These are phyloP conservation scores for Boletus vermiculosoides DNA, from an alignment of 768 basidiomycete genomes.

Conservation along the genomic window DNA sequence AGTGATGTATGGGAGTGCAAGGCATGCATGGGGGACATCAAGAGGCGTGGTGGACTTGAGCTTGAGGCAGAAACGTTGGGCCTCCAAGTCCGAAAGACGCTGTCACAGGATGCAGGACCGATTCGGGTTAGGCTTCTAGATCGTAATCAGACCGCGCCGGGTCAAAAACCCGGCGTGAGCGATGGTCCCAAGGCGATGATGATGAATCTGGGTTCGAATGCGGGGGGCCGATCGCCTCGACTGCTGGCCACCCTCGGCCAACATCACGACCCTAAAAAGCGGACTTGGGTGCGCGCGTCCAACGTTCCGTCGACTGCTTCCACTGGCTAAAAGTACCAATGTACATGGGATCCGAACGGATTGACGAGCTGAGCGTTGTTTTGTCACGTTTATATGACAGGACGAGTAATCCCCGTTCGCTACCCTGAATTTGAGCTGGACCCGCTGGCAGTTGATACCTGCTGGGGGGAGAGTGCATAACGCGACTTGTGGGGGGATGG, in stretches of 20 bases:
- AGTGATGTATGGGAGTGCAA: conserved; percentile 23
- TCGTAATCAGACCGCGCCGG: conserved; percentile 4
- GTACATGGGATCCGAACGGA: neutral
- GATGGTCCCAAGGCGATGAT: neutral
- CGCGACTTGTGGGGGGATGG: conserved; percentile 14
- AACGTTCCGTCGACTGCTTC: neutral
- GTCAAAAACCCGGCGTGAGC: conserved; percentile 4
- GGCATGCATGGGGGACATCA: conserved; percentile 13
- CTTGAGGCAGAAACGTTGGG: conserved; percentile 27
- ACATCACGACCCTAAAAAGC: conserved; percentile 2
- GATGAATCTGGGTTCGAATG: neutral
- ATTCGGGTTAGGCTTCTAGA: conserved; percentile 3
- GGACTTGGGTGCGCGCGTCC: neutral
- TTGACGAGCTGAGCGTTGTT: conserved; percentile 6
- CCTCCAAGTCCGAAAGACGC: conserved; percentile 22
- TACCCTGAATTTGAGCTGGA: conserved; percentile 28
- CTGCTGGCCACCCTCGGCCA: neutral
- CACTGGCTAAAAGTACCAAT: neutral
- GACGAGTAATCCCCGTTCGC: conserved; percentile 33
- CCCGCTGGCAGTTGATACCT: conserved; percentile 15
- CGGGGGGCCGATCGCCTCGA: conserved; percentile 3
- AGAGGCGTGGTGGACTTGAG: conserved; percentile 10
- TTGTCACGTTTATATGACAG: conserved; percentile 24
- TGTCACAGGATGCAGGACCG: conserved; percentile 12
- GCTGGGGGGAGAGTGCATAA: conserved; percentile 1